Percentiles rank a stretch among this genome's conserved stretches.
Conservation (phyloP, 2,329 filamentous ascomycete species). For the Stachybotrys chlorohalonatus region DNA sequence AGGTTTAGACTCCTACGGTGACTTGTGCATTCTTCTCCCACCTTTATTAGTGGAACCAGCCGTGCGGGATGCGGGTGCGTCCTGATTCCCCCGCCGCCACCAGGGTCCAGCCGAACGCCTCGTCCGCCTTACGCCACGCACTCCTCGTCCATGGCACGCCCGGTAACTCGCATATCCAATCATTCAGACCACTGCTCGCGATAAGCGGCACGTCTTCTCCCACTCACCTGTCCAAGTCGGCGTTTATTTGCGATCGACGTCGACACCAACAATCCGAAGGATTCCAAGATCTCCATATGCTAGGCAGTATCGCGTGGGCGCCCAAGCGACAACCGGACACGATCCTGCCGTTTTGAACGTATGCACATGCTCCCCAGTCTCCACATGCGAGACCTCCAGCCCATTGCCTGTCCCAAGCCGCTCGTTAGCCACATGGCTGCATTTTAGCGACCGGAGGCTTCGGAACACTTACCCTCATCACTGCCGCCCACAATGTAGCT, state of each 20-base stretch:
- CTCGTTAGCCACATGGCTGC: not conserved
- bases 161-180: not conserved
- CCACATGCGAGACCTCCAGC: conserved; percentile 61
- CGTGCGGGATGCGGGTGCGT: not conserved
- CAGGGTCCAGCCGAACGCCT: not conserved
- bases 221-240: not conserved
- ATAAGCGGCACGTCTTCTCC: not conserved
- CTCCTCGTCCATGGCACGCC: not conserved
- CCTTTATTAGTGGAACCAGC: not conserved
- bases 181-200: not conserved
- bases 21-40: not conserved
- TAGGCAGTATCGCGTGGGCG: conserved; percentile 63
- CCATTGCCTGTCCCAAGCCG: conserved; percentile 36
- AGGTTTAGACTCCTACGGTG: not conserved
- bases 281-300: conserved; percentile 64
- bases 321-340: conserved; percentile 64
- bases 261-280: conserved; percentile 59
- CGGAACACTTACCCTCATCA: conserved; percentile 49
- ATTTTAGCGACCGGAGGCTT: not conserved
- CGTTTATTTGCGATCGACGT: conserved; percentile 30
- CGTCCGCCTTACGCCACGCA: not conserved
- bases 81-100: not conserved
- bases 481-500: conserved; percentile 66
- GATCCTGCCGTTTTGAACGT: conserved; percentile 59
- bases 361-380: conserved; percentile 65